Base-by-base conservation (phyloP, 148 eudicot genomes). In the Rhododendron simsii region DNA sequence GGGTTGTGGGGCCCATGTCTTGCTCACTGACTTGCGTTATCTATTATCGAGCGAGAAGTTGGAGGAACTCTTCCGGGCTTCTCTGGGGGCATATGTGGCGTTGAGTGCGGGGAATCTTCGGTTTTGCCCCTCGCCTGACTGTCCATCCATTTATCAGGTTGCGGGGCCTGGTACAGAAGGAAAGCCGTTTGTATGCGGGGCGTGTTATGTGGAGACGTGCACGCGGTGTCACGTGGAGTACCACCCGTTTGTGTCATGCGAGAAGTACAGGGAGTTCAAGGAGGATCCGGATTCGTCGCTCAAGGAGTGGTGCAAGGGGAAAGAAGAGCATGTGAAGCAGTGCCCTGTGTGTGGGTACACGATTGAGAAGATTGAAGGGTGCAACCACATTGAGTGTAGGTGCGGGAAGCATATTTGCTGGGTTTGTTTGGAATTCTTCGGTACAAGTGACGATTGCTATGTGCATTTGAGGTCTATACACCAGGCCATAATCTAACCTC, bases 61-160 rank as follows among this genome's bases (percentile, higher is more conserved):
- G 47, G 96, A 98, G 28, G 99, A 98, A 81, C 98, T 95, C 45
- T 95, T 95, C 83, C 79, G 90, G 87, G 93, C 99, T 11, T 94
- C 99, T 13, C 5, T 98, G 86, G 92, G 89, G 83, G 90, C 94
- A n/a, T 95, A 90, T 57, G 98, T 95, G 86, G 88, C 94, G 7
- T 90, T 89, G 10, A 98, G 95, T 48, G 86, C 91, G 20, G 96
- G 98, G 3, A 45, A 44, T 16, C 95, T 89, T 89, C 55, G 93
- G 85, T 98, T 92, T 87, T 98, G 99, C 87, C 99, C 99, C 16
- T 98, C 99, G 7, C 98, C 99, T 0, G 99, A 98, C 86, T 98
- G 99, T 83, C 98, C 98, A 20, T 93, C 96, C 0, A 92, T 98
- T 41, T 98, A 98, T 67, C 84, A 76, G 82, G 96, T 94, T 28